These are phyloP conservation scores for Coemansia aciculifera DNA, from an alignment of 192 early-diverging fungal species.

Conservation along the genomic window DNA sequence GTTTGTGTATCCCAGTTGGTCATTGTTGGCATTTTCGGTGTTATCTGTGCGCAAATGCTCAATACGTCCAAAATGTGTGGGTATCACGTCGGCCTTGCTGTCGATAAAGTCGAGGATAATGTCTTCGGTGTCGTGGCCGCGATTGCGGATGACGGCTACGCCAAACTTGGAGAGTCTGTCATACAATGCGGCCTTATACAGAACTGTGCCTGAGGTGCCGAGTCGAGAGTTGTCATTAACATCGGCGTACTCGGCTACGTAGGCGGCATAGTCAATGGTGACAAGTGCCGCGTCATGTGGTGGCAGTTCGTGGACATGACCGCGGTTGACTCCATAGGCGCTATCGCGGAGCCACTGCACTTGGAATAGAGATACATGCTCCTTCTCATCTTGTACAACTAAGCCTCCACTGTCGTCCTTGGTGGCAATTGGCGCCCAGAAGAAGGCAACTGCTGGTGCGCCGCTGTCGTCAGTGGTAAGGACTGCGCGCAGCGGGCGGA, in stretches of 20 bases:
- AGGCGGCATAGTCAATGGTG: conserved; percentile 40
- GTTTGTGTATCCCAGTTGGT: conserved; percentile 57
- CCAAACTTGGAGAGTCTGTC: conserved; percentile 43
- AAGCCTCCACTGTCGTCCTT: conserved; percentile 40
- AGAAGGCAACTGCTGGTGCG: conserved; percentile 27
- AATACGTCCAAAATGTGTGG: conserved; percentile 56
- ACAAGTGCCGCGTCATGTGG: conserved; percentile 40
- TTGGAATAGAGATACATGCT: conserved; percentile 37
- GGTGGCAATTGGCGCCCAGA: conserved; percentile 46
- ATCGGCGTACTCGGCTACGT: conserved; percentile 12
- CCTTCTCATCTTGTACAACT: conserved; percentile 27
- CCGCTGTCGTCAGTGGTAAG: conserved; percentile 3
- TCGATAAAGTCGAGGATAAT: conserved; percentile 58
- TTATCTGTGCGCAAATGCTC: conserved; percentile 56
- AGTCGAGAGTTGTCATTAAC: background rate
- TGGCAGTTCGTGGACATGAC: conserved; percentile 31
- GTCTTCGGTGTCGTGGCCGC: conserved; percentile 49
- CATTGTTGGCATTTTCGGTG: conserved; percentile 52
- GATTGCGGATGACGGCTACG: conserved; percentile 49
- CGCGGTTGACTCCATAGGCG: conserved; percentile 41
- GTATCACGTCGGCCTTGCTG: conserved; percentile 37
- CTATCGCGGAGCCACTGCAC: conserved; percentile 46
- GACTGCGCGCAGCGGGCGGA: conserved; percentile 41
- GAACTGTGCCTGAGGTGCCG: background rate
- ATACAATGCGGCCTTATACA: conserved; percentile 35